These are phyloP conservation scores for Geranium rotundifolium DNA, from an alignment of 345 rosid genomes.

Conservation along the genomic window DNA sequence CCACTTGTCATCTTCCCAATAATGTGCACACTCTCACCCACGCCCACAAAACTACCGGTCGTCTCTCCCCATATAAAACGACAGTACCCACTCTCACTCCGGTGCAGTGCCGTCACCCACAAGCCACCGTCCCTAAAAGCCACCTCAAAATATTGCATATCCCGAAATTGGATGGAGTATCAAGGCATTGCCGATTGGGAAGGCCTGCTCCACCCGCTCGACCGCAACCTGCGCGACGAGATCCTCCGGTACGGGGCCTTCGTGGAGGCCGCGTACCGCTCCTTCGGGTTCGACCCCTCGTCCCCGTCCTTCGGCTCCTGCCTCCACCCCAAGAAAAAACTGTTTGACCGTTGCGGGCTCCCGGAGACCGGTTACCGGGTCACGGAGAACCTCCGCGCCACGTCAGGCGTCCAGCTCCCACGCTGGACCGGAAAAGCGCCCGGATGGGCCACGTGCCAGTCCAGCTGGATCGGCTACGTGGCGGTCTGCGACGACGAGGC, in stretches of 20 bases:
- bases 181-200: constrained; percentile 51
- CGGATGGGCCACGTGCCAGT: constrained; percentile 33
- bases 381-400: constrained; percentile 37
- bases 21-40: too few species aligned
- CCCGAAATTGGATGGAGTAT: constrained; percentile 47
- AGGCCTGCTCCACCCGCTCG: constrained; percentile 53
- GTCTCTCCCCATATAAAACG: too few species aligned
- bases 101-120: too few species aligned
- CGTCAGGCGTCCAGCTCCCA: constrained; percentile 38
- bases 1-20: too few species aligned
- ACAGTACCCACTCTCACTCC: too few species aligned
- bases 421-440: constrained; percentile 32
- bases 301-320: constrained; percentile 32
- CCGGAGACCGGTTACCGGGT: constrained; percentile 26
- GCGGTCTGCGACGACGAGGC: constrained; percentile 47
- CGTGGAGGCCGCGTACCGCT: constrained; percentile 40
- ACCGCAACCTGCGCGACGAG: constrained; percentile 37
- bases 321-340: constrained; percentile 22
- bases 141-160: too few species aligned
- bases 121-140: too few species aligned
- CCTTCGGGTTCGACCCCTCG: constrained; percentile 38
- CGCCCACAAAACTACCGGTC: too few species aligned
- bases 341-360: constrained; percentile 21
- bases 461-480: constrained; percentile 66
- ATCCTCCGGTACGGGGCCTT: constrained; percentile 49